Evolutionary conservation across 805 yeast species (phyloP).

Genomic region (Barnettozyma sp.): DNA sequence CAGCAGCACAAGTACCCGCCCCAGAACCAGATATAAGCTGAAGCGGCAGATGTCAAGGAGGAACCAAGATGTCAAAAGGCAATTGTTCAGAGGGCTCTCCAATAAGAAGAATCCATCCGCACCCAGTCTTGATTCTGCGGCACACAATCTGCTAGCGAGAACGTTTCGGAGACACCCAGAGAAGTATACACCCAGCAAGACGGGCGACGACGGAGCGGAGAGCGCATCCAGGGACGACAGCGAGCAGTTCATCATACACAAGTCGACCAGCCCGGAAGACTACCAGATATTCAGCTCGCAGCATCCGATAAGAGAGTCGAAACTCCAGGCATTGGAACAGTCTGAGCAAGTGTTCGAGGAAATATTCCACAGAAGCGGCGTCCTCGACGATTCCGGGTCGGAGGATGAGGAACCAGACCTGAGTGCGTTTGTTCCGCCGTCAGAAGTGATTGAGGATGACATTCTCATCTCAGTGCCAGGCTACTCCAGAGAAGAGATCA

Average conservation of each 20-base stretch:
- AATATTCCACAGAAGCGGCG: conserved; percentile 17
- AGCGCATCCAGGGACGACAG: conserved; percentile 1
- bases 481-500: conserved; percentile 23
- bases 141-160: conserved; percentile 21
- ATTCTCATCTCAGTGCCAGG: conserved; percentile 24
- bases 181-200: conserved; percentile 15
- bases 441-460: conserved; percentile 17
- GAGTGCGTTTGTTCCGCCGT: conserved; percentile 17
- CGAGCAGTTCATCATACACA: conserved; percentile 23
- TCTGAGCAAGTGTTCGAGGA: conserved; percentile 23
- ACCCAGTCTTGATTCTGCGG: conserved; percentile 17
- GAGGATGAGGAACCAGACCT: conserved; percentile 25
- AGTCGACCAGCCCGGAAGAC: conserved; percentile 23
- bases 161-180: conserved; percentile 24
- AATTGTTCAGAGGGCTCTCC: conserved; percentile 19
- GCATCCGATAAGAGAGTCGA: conserved; percentile 23
- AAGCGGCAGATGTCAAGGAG: conserved; percentile 11
- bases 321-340: conserved; percentile 20
- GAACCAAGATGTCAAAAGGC: conserved; percentile 20
- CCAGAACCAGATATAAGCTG: not conserved
- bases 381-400: conserved; percentile 21
- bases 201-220: too few relatives aligned
- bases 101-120: conserved; percentile 6
- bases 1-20: not conserved
- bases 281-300: conserved; percentile 18